Base-by-base conservation (phyloP, 495 filamentous ascomycete genomes). In the Lasiosphaeria ovina region DNA sequence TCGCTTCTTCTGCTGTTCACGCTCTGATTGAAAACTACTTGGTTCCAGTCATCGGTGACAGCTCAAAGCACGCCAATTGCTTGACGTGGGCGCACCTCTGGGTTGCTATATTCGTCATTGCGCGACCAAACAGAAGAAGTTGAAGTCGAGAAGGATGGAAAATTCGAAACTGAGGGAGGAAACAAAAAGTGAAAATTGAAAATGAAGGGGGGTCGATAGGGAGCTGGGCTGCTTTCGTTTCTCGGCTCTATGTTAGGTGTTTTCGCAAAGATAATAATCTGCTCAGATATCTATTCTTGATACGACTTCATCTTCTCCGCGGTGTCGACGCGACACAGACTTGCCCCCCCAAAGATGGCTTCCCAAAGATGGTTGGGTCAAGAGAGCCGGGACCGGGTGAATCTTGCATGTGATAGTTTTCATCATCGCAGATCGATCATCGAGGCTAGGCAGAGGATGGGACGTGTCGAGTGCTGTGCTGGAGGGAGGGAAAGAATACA, bases 21-120 rank as follows among this genome's bases (percentile, higher is more conserved):
- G 50, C 80, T 84, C 80, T 71, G 81, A 83, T 84, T 84, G 81
- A 83, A 84, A 84, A 84, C 81, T 84, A 63, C 66, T 66, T 65
- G 68, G 66, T 66, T 55, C 47, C 42, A 35, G n/a, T 79, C 76
- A 78, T 64, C 35, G 66, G 72, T 71, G 64, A 68, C 58, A 47
- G 69, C 70, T 40, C 67, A 44, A 49, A 64, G 61, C 64, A 33
- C 33, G 11, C 6, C 11, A 35, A 54, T 8, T 31, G 16, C 9
- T 49, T 14, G 35, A 38, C 51, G 51, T 51, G 55, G 61, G 61
- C 56, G 55, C 61, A 59, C 56, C 61, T 63, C 17, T 47, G 51
- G 50, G 4, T 10, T 36, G 34, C 31, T 42, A 42, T 55, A 31
- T 34, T 63, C 62, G 57, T 64, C 62, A 60, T 64, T 24, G 57